Evolutionary conservation across 2,329 filamentous ascomycete species (phyloP).

Genomic region (Colletotrichum neosansevieriae): DNA sequence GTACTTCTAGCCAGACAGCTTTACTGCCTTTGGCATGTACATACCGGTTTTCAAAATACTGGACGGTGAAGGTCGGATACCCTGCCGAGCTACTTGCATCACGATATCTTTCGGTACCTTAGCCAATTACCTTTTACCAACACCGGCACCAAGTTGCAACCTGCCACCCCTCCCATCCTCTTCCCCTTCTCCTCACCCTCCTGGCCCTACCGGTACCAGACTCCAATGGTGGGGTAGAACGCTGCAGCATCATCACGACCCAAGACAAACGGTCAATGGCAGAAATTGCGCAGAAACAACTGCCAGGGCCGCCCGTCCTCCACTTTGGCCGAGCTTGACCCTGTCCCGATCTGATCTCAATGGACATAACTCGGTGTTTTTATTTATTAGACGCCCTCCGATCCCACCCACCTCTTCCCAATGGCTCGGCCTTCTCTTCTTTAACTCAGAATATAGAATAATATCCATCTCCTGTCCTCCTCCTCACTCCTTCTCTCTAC

Average conservation of each 20-base stretch:
- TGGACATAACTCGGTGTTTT: constrained; percentile 40
- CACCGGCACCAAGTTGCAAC: not conserved
- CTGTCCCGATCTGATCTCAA: constrained; percentile 37
- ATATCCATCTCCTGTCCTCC: constrained; percentile 10
- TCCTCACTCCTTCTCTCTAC: not conserved
- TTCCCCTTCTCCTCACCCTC: not conserved
- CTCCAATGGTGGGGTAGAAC: constrained; percentile 30
- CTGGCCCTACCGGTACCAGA: too few relatives aligned
- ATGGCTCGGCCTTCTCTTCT: constrained; percentile 24
- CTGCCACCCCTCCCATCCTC: not conserved
- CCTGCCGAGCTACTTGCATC: not conserved
- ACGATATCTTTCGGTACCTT: not conserved
- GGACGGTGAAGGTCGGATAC: constrained; percentile 1
- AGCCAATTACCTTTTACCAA: not conserved
- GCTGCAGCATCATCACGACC: constrained; percentile 32
- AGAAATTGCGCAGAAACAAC: constrained; percentile 13
- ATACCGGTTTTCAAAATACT: not conserved
- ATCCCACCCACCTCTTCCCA: constrained; percentile 26
- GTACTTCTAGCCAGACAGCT: constrained; percentile 24
- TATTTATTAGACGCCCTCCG: constrained; percentile 37
- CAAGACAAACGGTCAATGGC: constrained; percentile 35
- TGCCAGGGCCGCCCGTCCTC: constrained; percentile 36
- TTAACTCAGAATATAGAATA: constrained; percentile 34
- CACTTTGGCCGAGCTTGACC: constrained; percentile 33
- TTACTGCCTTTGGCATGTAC: constrained; percentile 29